Conservation (phyloP, 202 grass and related monocot genomes). For the Tripidium arundinaceum region DNA sequence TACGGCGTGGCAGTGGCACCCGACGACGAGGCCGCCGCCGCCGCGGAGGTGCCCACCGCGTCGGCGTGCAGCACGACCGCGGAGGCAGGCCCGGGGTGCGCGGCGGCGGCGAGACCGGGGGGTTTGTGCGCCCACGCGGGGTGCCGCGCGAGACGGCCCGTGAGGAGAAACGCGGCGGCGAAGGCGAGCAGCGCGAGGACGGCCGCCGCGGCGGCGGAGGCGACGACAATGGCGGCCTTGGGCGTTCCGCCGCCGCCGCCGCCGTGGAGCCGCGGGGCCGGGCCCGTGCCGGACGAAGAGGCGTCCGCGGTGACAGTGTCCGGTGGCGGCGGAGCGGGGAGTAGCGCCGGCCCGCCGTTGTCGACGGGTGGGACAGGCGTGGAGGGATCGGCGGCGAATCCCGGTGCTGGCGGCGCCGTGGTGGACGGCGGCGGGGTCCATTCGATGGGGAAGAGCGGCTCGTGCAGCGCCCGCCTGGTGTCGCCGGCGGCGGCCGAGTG, state of each 20-base stretch:
- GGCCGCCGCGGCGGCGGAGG: conserved; percentile 40
- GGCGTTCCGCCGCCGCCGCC: conserved; percentile 4
- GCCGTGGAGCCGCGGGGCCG: not conserved
- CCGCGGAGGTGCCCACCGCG: conserved; percentile 13
- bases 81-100: not conserved
- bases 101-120: not conserved
- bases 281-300: conserved; percentile 28
- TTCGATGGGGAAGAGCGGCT: conserved; percentile 83
- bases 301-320: conserved; percentile 41
- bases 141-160: conserved; percentile 34
- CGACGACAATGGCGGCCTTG: conserved; percentile 41
- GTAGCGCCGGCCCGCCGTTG: conserved; percentile 29
- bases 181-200: conserved; percentile 47
- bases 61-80: conserved; percentile 22
- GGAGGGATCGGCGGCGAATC: conserved; percentile 44
- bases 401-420: conserved; percentile 33
- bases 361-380: conserved; percentile 41
- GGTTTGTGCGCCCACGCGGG: conserved; percentile 25
- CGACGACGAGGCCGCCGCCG: not conserved
- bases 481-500: not conserved
- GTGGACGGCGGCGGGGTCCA: conserved; percentile 70
- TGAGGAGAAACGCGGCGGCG: conserved; percentile 46
- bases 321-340: conserved; percentile 35
- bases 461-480: conserved; percentile 60
- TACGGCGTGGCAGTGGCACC: conserved; percentile 49